Conservation (phyloP, 192 early-diverging fungal species). For the Backusella liffmaniae region DNA sequence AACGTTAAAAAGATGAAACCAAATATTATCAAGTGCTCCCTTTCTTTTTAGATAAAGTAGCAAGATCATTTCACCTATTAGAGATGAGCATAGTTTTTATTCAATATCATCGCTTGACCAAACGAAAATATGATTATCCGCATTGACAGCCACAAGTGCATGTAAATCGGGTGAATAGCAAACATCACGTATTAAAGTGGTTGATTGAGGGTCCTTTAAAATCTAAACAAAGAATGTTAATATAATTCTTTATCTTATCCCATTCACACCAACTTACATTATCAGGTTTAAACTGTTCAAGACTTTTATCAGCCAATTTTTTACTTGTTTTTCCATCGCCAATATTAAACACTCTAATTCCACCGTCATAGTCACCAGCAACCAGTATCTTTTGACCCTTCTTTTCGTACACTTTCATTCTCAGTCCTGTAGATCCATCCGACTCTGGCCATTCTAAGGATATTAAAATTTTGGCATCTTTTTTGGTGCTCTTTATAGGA, state of each 20-base stretch:
- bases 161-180: constrained; percentile 10
- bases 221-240: background rate
- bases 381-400: constrained; percentile 21
- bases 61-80: too few relatives aligned
- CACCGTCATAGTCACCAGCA: constrained; percentile 30
- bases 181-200: constrained; percentile 26
- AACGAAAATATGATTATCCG: constrained; percentile 22
- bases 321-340: constrained; percentile 16
- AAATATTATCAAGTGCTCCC: too few relatives aligned
- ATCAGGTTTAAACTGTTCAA: constrained; percentile 17
- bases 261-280: constrained; percentile 7
- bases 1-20: too few relatives aligned
- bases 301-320: constrained; percentile 20
- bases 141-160: constrained; percentile 26
- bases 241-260: too few relatives aligned
- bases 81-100: background rate
- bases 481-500: constrained; percentile 36
- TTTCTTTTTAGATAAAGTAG: too few relatives aligned
- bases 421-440: constrained; percentile 8
- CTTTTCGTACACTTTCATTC: constrained; percentile 25
- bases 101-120: constrained; percentile 6
- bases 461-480: constrained; percentile 36
- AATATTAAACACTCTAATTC: constrained; percentile 29
- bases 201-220: constrained; percentile 10
- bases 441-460: constrained; percentile 39